phyloP scores from a whole-genome alignment of 768 basidiomycete genomes.

The Mrakia gelida region DNA sequence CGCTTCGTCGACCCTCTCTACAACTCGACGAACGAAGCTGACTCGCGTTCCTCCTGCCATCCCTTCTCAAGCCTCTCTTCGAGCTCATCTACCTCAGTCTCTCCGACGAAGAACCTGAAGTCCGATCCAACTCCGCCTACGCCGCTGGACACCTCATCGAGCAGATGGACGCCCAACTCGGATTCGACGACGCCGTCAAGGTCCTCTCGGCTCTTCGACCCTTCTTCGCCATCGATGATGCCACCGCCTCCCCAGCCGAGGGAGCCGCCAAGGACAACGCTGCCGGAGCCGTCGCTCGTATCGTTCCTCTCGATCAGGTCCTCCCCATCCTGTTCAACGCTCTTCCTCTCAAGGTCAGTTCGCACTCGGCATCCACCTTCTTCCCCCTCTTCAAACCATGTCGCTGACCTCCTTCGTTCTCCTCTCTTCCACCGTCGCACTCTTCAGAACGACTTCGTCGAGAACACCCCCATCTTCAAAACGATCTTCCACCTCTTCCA shows the following conservation, averaged over 20 bases:
- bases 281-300: slow-evolving; percentile 79
- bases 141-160: slow-evolving; percentile 87
- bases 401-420: not conserved
- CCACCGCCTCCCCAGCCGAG: slow-evolving; percentile 48
- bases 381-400: not conserved
- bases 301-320: slow-evolving; percentile 85
- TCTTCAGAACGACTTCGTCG: slow-evolving; percentile 66
- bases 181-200: slow-evolving; percentile 58
- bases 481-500: slow-evolving; percentile 84
- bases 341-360: slow-evolving; percentile 62
- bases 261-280: slow-evolving; percentile 96
- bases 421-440: not conserved
- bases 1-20: not conserved
- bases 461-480: slow-evolving; percentile 83
- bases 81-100: slow-evolving; percentile 81
- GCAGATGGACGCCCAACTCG: slow-evolving; percentile 57
- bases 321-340: slow-evolving; percentile 75
- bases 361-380: not conserved
- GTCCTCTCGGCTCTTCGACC: slow-evolving; percentile 75
- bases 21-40: not conserved
- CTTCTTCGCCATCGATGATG: slow-evolving; percentile 63
- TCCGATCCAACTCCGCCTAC: slow-evolving; percentile 93
- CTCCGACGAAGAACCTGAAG: slow-evolving; percentile 76
- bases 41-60: not conserved
- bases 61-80: slow-evolving; percentile 54